Evolutionary conservation across 1,139 yeast genomes (phyloP).

Genomic region (Pichia sp.): DNA sequence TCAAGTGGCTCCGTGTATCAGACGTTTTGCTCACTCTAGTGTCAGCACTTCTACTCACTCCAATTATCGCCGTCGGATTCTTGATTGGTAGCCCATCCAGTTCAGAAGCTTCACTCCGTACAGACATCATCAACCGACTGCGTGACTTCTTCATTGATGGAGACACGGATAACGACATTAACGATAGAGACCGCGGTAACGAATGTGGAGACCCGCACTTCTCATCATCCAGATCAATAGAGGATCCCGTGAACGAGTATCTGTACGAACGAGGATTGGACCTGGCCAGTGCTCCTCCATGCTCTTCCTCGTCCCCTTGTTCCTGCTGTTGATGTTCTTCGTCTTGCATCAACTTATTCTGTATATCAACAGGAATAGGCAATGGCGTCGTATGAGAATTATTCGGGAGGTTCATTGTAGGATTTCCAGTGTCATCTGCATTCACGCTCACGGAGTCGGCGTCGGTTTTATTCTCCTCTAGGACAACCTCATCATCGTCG

Average conservation of each 20-base stretch:
- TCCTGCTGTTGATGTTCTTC: too few species aligned
- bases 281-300: neutral
- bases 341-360: neutral
- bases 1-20: constrained; percentile 20
- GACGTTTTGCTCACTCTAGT: constrained; percentile 17
- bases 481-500: constrained; percentile 15
- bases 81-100: constrained; percentile 2
- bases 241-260: constrained; percentile 26
- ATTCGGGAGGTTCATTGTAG: too few species aligned
- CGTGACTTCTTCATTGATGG: constrained; percentile 11
- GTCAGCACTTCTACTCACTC: constrained; percentile 23
- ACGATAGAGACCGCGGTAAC: constrained; percentile 17
- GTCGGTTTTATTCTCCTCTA: too few species aligned
- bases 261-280: constrained; percentile 12
- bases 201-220: constrained; percentile 17
- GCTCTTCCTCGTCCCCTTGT: too few species aligned
- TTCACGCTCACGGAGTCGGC: too few species aligned
- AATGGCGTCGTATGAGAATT: neutral
- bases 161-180: too few species aligned
- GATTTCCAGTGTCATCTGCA: too few species aligned
- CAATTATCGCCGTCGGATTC: too few species aligned
- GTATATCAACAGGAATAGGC: constrained; percentile 5
- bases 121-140: constrained; percentile 14
- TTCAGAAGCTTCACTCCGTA: constrained; percentile 6
- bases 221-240: constrained; percentile 28